Conservation (phyloP, 345 rosid genomes). For the Citrus australasica region DNA sequence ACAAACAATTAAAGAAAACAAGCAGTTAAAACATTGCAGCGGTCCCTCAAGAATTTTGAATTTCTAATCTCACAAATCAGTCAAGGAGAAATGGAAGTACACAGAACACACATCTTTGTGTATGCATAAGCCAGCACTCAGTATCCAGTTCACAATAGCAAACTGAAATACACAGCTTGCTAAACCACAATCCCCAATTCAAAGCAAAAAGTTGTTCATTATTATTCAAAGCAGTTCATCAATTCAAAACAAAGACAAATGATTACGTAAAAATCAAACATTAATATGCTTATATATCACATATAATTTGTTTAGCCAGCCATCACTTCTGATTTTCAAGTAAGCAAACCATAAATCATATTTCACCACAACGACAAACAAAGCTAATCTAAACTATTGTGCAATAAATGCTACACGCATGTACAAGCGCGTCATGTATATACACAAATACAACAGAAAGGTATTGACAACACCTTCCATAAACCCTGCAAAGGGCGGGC, state of each 20-base stretch:
- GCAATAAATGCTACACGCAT: neutral
- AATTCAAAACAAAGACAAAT: neutral
- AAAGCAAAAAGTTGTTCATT: neutral
- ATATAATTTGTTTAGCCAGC: neutral
- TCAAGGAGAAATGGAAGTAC: neutral
- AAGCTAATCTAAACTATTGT: neutral
- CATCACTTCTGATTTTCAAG: neutral
- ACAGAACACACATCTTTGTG: neutral
- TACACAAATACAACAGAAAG: neutral
- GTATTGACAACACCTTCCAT: constrained; percentile 63
- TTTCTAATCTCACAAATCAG: neutral
- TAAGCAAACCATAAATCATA: neutral
- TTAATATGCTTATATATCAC: neutral
- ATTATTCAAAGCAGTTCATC: neutral
- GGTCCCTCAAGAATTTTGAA: neutral
- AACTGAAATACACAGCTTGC: neutral
- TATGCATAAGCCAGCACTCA: neutral
- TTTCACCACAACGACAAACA: neutral
- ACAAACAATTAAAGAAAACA: neutral
- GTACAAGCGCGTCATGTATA: neutral
- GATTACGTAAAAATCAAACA: neutral
- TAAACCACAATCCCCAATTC: neutral
- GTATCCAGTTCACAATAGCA: neutral
- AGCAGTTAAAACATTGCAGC: neutral
- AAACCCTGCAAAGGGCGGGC: constrained; percentile 80